phyloP scores from a whole-genome alignment of 192 early-diverging fungal genomes.

The Backusella psychrophila region DNA sequence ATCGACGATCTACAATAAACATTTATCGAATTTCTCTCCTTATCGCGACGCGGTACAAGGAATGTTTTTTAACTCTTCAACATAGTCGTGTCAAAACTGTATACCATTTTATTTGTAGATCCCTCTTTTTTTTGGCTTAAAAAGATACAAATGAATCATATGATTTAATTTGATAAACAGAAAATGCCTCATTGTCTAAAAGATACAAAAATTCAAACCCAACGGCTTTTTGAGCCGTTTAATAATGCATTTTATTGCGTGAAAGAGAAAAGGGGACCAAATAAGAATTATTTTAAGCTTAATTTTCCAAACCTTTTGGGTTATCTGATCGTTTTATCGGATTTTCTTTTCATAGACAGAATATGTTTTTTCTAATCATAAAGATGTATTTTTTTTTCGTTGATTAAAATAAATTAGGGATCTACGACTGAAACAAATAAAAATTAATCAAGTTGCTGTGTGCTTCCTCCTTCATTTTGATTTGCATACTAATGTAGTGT shows the following conservation, averaged over 20 bases:
- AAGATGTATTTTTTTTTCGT: neutral
- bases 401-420: neutral
- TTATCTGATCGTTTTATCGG: neutral
- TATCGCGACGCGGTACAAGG: neutral
- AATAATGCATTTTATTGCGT: neutral
- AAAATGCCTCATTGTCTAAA: neutral
- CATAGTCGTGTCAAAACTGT: neutral
- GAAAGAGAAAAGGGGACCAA: neutral
- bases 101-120: neutral
- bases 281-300: neutral
- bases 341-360: neutral
- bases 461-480: neutral
- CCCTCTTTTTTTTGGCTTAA: neutral
- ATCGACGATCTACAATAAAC: neutral
- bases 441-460: neutral
- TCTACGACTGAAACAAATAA: neutral
- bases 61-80: neutral
- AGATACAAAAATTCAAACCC: neutral
- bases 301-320: neutral
- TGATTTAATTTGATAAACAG: neutral
- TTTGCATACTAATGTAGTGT: neutral
- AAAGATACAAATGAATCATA: neutral
- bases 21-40: neutral
- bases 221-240: neutral
- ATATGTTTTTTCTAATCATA: neutral